Base-by-base conservation (phyloP, 192 early-diverging fungal genomes). In the Jimgerdemannia lactiflua region DNA sequence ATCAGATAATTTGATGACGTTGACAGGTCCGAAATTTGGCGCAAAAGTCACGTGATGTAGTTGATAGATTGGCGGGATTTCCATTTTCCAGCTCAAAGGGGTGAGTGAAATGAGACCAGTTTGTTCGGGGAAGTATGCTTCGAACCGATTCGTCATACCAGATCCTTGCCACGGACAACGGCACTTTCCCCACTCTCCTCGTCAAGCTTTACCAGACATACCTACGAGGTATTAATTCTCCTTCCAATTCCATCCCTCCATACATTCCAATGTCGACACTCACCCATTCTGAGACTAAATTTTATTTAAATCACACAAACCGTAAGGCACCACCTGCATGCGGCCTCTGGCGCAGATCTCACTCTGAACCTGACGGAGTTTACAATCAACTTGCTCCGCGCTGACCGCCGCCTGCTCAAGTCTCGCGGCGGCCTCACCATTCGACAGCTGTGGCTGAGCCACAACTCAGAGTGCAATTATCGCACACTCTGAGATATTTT, bases 391-490 rank as follows among this genome's bases (percentile, higher is more conserved):
- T 83, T 99, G 64, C 81, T 99, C 88, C 92, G 93, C 43, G 92
- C 89, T 0, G 96, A 99, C 75, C 85, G 95, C 7, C 86, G 29
- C 29, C 1, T 29, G 29, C 29, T 29, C 29, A 29, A 29, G 29
- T 29, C 29, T 29, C 29, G 29, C 1, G 29, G 29, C 29, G 29
- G 91, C 39, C 80, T 99, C 65, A 98, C 99, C 81, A 92, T 99
- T 43, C 84, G 98, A 19, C 95, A 98, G 76, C 83, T 99, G 69
- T 98, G 98, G 70, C 80, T 94, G 10, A 95, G 91, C 70, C 80
- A 98, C 59, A 89, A 98, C 76, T 92, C 98, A 3, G 96, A 99
- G 75, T 78, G 93, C 19, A 97, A 99, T 41, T 99, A 96, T 74
- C 83, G 92, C 19, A 88, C 91, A 10, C 88, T 99, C 80, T 93